A percentile compares a stretch with the other conserved stretches of the same genome.
Evolutionary conservation across 2,329 filamentous ascomycete genomes (phyloP).

Genomic region (Fusarium sp.): DNA sequence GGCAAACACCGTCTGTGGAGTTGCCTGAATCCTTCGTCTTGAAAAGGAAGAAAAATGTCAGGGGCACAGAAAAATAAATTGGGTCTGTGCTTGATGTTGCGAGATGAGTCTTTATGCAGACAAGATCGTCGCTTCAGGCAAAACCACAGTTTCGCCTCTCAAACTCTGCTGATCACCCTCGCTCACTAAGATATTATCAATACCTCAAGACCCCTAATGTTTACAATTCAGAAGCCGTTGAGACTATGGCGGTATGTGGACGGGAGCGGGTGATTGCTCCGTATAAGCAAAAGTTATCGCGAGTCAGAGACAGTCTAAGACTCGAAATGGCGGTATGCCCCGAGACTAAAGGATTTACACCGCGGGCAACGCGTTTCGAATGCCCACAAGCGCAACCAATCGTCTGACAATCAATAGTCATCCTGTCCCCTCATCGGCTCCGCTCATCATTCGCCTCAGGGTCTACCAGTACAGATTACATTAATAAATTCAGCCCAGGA

Average conservation of each 20-base stretch:
- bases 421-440: slow-evolving; percentile 17
- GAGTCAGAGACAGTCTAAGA: neutral
- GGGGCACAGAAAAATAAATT: neutral
- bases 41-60: neutral
- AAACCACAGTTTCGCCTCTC: neutral
- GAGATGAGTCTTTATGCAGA: neutral
- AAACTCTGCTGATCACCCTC: neutral
- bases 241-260: neutral
- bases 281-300: neutral
- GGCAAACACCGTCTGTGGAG: neutral
- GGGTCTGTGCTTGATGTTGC: neutral
- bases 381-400: slow-evolving; percentile 13
- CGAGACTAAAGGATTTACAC: slow-evolving; percentile 17
- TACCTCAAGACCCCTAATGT: neutral
- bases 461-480: neutral
- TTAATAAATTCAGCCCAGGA: slow-evolving; percentile 16
- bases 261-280: neutral
- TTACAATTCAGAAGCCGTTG: neutral
- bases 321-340: slow-evolving; percentile 27
- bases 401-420: slow-evolving; percentile 18
- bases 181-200: neutral
- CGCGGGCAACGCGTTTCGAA: slow-evolving; percentile 15
- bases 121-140: neutral
- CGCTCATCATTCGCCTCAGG: slow-evolving; percentile 4
- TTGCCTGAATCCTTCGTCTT: neutral